phyloP scores from a whole-genome alignment of 2,329 filamentous ascomycete genomes.

The Neofusicoccum laricinum region DNA sequence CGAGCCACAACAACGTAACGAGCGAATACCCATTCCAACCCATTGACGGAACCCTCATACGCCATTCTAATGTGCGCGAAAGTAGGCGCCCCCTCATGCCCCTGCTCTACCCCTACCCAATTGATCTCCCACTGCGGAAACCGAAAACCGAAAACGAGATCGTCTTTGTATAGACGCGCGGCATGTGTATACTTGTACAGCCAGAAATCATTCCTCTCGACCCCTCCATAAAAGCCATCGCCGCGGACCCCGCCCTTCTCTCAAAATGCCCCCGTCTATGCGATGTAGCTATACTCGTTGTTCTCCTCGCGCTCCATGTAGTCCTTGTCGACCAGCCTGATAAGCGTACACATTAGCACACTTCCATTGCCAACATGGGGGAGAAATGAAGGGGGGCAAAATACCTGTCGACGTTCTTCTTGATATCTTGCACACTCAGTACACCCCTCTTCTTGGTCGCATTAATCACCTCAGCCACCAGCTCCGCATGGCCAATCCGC shows the following conservation, averaged over 20 bases:
- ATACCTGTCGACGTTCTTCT: constrained; percentile 93
- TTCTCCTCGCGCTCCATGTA: constrained; percentile 19
- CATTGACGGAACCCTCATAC: not conserved
- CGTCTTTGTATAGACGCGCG: not conserved
- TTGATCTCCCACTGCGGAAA: not conserved
- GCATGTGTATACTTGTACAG: not conserved
- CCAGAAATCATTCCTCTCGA: not conserved
- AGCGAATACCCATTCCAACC: not conserved
- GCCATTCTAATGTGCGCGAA: not conserved
- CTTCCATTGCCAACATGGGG: no score
- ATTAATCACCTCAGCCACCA: constrained; percentile 89
- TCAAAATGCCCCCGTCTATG: constrained; percentile 20
- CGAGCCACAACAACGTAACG: not conserved
- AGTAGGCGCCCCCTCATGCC: not conserved
- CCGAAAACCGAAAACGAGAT: not conserved
- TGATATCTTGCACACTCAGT: constrained; percentile 82
- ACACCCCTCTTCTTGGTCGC: constrained; percentile 84
- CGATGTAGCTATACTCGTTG: constrained; percentile 37
- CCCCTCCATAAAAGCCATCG: not conserved
- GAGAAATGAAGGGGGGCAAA: no score
- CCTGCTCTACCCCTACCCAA: not conserved
- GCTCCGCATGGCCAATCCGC: constrained; percentile 77
- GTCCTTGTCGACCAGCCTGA: constrained; percentile 34
- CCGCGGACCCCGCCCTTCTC: no score
- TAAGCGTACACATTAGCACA: not conserved